Evolutionary conservation across 495 filamentous ascomycete species (phyloP), one percentile per base, ranked within the genome.

Genomic region (Penicillium ochrochloron): DNA sequence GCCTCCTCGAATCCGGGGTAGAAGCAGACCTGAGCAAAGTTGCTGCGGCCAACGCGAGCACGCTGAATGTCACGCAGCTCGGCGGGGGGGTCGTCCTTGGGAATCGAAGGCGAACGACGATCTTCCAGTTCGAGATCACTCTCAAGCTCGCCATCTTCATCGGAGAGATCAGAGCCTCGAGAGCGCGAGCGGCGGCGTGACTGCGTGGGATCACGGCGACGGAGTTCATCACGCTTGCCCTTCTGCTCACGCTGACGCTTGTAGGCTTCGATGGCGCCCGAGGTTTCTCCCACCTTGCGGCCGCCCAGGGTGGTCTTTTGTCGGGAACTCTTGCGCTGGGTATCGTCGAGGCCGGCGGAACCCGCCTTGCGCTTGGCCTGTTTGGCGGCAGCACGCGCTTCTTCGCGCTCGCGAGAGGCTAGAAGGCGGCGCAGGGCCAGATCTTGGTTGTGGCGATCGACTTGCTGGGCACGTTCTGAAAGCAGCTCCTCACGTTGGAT

Each of bases 401-500:
- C 86, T n/a, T 82, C 85, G 35, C 85, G 83, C 66, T 89, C 88
- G 29, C 88, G 84, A 59, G 86, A 86, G 62, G 88, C 88, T 59
- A 94, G 82, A 15, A 95, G 84, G 65, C 89, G 90, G 34, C 92
- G 90, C n/a, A 99, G 86, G 62, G 92, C 86, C 15, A 89, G 83
- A 69, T 96, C 90, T 77, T 97, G 94, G 63, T 89, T 84, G 64
- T 91, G 85, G 35, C 89, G 89, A 64, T 94, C 90, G 46, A 90
- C 85, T 72, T 92, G 85, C 59, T 91, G 85, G n/a, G 89, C 89
- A 65, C 96, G 92, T 63, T 94, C 92, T 25, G 93, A 94, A 9
- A 99, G 85, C 55, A 97, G 84, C 71, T 91, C 85, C 75, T 99
- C 95, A 51, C 95, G 91, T 69, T 93, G 86, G 29, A 97, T 87